These are phyloP conservation scores for Albatrellus sp. DNA, from an alignment of 1,284 basidiomycete genomes.

Conservation along the genomic window DNA sequence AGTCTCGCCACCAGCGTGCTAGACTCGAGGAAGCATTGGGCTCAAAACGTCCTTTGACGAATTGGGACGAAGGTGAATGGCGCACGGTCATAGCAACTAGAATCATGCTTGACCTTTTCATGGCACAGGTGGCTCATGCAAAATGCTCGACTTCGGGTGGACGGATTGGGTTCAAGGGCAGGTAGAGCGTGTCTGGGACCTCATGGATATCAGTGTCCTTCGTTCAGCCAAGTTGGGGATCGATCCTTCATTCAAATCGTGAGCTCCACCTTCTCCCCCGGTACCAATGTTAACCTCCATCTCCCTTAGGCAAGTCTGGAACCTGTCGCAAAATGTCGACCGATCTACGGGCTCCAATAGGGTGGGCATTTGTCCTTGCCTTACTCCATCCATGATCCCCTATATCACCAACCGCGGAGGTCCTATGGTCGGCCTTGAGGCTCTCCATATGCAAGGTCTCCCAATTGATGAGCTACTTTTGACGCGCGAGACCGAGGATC, in stretches of 20 bases:
- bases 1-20: slow-evolving; percentile 83
- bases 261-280: slow-evolving; percentile 15
- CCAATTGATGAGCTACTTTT: slow-evolving; percentile 86
- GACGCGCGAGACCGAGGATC: slow-evolving; percentile 88
- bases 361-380: slow-evolving; percentile 80
- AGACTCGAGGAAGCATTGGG: slow-evolving; percentile 79
- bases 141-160: slow-evolving; percentile 87
- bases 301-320: slow-evolving; percentile 71
- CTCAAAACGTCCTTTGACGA: slow-evolving; percentile 76
- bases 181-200: slow-evolving; percentile 89
- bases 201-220: slow-evolving; percentile 85
- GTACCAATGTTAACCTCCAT: slow-evolving; percentile 5
- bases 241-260: slow-evolving; percentile 84
- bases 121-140: slow-evolving; percentile 69
- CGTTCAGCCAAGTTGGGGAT: slow-evolving; percentile 72
- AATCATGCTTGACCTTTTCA: not conserved
- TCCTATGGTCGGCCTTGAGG: slow-evolving; percentile 91
- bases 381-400: slow-evolving; percentile 94
- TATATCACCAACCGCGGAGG: slow-evolving; percentile 93
- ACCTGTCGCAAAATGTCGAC: slow-evolving; percentile 95
- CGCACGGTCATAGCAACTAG: not conserved
- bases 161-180: slow-evolving; percentile 86
- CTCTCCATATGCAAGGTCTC: slow-evolving; percentile 86
- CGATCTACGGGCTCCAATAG: slow-evolving; percentile 74
- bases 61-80: slow-evolving; percentile 79